Percentiles rank a stretch among this genome's conserved stretches.
phyloP scores from a whole-genome alignment of 2,329 filamentous ascomycete species.

The Sclerotinia glacialis region DNA sequence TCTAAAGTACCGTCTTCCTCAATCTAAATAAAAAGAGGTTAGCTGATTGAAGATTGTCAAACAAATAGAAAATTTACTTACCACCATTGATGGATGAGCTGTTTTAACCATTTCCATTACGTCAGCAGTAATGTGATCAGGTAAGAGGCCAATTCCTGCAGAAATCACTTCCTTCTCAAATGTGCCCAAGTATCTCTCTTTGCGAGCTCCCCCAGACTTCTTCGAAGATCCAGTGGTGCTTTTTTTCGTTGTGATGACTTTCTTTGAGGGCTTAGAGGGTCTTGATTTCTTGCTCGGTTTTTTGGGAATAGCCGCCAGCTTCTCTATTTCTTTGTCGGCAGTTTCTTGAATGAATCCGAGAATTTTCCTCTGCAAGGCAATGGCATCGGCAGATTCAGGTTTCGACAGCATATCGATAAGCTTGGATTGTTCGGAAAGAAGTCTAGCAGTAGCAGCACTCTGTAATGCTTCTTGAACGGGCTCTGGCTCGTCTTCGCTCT shows the following conservation, averaged over 20 bases:
- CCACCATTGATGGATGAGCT: constrained; percentile 71
- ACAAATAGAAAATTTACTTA: constrained; percentile 38
- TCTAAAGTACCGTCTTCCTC: constrained; percentile 55
- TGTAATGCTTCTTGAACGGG: constrained; percentile 38
- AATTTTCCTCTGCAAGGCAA: constrained; percentile 48
- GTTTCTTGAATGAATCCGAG: constrained; percentile 61
- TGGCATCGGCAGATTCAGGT: constrained; percentile 48
- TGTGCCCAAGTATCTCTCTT: constrained; percentile 59
- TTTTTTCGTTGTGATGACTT: constrained; percentile 34
- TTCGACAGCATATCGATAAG: constrained; percentile 54
- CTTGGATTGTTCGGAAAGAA: constrained; percentile 55
- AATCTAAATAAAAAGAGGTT: constrained; percentile 40
- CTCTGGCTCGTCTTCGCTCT: constrained; percentile 49
- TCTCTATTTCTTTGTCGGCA: constrained; percentile 51
- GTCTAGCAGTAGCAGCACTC: constrained; percentile 45
- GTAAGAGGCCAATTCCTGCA: constrained; percentile 76
- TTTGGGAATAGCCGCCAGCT: constrained; percentile 23
- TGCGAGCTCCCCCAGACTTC: constrained; percentile 28
- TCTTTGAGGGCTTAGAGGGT: constrained; percentile 43
- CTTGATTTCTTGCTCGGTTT: constrained; percentile 56
- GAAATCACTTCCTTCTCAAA: constrained; percentile 92
- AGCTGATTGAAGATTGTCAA: constrained; percentile 12
- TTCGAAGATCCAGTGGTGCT: constrained; percentile 45
- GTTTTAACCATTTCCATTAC: constrained; percentile 88
- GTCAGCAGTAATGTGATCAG: constrained; percentile 71